Evolutionary conservation across 139 green algal species (phyloP).

Genomic region (Chara braunii): DNA sequence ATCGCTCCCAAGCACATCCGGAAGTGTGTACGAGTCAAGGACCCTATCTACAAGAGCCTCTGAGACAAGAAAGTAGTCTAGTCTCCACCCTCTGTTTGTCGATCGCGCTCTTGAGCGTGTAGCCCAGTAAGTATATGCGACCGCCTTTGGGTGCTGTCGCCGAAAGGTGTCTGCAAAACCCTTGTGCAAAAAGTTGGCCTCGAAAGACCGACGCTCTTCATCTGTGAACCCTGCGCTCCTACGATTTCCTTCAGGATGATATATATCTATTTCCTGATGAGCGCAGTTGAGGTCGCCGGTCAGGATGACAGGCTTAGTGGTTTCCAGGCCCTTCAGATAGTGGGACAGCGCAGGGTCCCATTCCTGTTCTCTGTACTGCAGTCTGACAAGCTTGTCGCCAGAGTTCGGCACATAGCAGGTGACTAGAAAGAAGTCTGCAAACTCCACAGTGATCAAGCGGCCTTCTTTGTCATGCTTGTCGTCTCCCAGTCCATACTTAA

Average conservation of each 20-base stretch:
- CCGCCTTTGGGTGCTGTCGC: conserved; percentile 21
- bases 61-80: conserved; percentile 47
- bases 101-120: conserved; percentile 21
- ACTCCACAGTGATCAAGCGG: conserved; percentile 40
- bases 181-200: not conserved
- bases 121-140: conserved; percentile 43
- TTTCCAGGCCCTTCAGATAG: conserved; percentile 41
- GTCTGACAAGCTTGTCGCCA: conserved; percentile 25
- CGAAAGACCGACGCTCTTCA: conserved; percentile 35
- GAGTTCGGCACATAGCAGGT: conserved; percentile 42
- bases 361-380: conserved; percentile 34
- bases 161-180: conserved; percentile 43
- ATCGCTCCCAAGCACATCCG: conserved; percentile 34
- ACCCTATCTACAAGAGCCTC: conserved; percentile 1
- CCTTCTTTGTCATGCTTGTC: conserved; percentile 39
- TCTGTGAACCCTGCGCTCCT: conserved; percentile 35
- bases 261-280: conserved; percentile 41
- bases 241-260: conserved; percentile 35
- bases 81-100: conserved; percentile 37
- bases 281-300: conserved; percentile 42
- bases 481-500: conserved; percentile 22
- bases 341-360: conserved; percentile 36
- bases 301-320: conserved; percentile 41
- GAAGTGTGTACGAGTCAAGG: conserved; percentile 43
- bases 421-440: conserved; percentile 32